phyloP scores from a whole-genome alignment of 768 basidiomycete species.

The Suillus tomentosus region DNA sequence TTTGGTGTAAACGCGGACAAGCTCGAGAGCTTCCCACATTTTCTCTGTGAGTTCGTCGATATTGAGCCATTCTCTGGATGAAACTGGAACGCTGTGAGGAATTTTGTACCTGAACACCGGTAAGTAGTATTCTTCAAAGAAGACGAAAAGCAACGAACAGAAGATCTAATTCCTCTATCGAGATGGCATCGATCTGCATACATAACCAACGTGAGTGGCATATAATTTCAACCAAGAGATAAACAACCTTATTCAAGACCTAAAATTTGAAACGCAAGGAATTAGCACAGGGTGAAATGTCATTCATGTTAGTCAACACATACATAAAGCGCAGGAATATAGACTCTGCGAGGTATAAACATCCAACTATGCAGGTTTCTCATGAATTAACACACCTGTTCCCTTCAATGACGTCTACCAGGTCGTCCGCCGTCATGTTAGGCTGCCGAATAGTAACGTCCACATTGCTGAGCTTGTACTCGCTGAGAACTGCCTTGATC shows the following conservation, averaged over 20 bases:
- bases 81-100: constrained; percentile 92
- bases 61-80: constrained; percentile 94
- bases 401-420: constrained; percentile 97
- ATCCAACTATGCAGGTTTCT: background rate
- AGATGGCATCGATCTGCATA: constrained; percentile 91
- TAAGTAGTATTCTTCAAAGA: background rate
- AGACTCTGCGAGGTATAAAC: constrained; percentile 58
- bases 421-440: constrained; percentile 89
- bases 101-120: constrained; percentile 74
- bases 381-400: constrained; percentile 57
- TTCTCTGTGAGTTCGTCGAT: constrained; percentile 89
- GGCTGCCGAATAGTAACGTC: constrained; percentile 94
- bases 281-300: background rate
- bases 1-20: constrained; percentile 96
- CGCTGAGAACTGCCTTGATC: constrained; percentile 91
- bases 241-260: constrained; percentile 80
- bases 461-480: constrained; percentile 87
- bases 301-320: constrained; percentile 29
- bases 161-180: constrained; percentile 95
- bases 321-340: constrained; percentile 91
- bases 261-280: constrained; percentile 29
- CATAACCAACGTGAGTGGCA: constrained; percentile 10
- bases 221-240: constrained; percentile 3
- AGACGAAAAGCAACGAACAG: constrained; percentile 48
- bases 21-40: constrained; percentile 93